Evolutionary conservation across 169 alveolate species (phyloP).

Genomic region (Plasmodium fragile): DNA sequence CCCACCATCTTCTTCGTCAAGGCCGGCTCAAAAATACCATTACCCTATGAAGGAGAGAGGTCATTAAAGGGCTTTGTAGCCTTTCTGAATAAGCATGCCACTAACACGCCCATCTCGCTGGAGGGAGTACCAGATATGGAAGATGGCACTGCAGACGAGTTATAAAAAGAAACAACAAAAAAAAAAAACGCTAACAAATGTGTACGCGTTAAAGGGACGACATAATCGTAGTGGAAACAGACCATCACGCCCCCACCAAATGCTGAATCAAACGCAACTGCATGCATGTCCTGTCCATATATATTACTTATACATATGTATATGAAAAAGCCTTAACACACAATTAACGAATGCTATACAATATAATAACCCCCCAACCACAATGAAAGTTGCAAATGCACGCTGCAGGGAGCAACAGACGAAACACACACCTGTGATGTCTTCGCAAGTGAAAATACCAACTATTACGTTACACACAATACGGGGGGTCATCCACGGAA

Average conservation of each 20-base stretch:
- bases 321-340: not conserved
- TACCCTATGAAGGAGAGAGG: slow-evolving; percentile 84
- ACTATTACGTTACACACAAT: not conserved
- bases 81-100: slow-evolving; percentile 80
- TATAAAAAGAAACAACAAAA: not conserved
- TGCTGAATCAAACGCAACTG: not conserved
- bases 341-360: not conserved
- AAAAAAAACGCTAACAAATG: not conserved
- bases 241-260: not conserved
- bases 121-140: slow-evolving; percentile 34
- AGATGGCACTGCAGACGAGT: slow-evolving; percentile 37
- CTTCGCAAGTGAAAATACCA: not conserved
- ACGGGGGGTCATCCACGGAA: not conserved
- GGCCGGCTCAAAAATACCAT: slow-evolving; percentile 81
- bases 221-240: not conserved
- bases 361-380: not conserved
- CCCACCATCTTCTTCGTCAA: slow-evolving; percentile 84
- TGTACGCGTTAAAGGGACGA: not conserved
- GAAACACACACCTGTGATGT: not conserved
- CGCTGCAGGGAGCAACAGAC: not conserved
- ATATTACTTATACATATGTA: too few relatives aligned
- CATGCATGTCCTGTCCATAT: not conserved
- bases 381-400: not conserved
- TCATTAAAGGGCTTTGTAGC: slow-evolving; percentile 81
- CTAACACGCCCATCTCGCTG: slow-evolving; percentile 60